phyloP scores from a whole-genome alignment of 2,329 filamentous ascomycete species.

The Aspergillus ochraceus region DNA sequence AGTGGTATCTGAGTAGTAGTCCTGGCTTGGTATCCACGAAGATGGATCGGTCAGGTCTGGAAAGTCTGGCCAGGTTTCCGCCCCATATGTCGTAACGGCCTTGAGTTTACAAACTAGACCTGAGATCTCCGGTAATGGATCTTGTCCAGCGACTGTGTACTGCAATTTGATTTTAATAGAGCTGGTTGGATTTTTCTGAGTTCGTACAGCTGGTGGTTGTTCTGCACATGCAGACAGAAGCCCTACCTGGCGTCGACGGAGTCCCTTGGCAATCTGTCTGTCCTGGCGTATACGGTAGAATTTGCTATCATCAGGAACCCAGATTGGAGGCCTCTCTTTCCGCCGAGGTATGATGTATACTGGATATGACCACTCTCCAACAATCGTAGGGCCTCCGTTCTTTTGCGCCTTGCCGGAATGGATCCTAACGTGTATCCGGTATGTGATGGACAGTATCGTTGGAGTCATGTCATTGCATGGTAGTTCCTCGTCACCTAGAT shows the following conservation, averaged over 20 bases:
- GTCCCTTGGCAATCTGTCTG: constrained; percentile 4
- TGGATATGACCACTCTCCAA: constrained; percentile 8
- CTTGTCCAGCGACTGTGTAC: constrained; percentile 2
- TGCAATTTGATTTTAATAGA: constrained; percentile 9
- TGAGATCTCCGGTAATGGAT: not conserved
- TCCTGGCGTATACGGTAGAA: constrained; percentile 8
- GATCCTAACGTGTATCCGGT: constrained; percentile 9
- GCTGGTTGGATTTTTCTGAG: not conserved
- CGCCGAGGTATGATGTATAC: constrained; percentile 11
- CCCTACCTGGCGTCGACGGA: constrained; percentile 5
- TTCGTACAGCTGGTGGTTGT: not conserved
- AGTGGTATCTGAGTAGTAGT: too few species aligned
- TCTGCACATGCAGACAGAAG: constrained; percentile 1
- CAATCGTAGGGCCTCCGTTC: not conserved
- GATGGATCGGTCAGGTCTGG: too few species aligned
- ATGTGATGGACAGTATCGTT: not conserved
- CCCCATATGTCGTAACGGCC: too few species aligned
- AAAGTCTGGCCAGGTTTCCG: too few species aligned
- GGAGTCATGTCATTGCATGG: constrained; percentile 10
- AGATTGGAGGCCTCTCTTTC: constrained; percentile 11
- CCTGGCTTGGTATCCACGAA: too few species aligned
- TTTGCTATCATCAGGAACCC: constrained; percentile 4
- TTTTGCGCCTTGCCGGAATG: not conserved
- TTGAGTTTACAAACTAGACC: not conserved
- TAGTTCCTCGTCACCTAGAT: not conserved